Percentiles rank a stretch among this genome's conserved stretches.
phyloP scores from a whole-genome alignment of 441 rosid genomes.

The Omphalea diandra region DNA sequence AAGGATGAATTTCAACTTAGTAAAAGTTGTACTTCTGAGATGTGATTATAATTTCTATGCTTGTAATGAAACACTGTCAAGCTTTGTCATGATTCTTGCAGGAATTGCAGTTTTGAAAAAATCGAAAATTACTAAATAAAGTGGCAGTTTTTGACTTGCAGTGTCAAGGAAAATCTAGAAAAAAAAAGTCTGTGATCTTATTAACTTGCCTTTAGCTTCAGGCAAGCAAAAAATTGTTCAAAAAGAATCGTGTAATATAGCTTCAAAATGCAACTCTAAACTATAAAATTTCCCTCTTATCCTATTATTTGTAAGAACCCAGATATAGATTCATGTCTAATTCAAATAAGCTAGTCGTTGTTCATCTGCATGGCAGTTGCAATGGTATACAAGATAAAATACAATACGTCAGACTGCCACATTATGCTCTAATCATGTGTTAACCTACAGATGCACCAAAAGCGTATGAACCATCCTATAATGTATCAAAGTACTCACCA shows the following conservation, averaged over 20 bases:
- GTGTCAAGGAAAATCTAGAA: background rate
- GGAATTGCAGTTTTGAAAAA: too few species aligned
- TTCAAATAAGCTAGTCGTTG: background rate
- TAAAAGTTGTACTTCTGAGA: too few species aligned
- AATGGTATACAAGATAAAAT: background rate
- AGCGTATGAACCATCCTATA: background rate
- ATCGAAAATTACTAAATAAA: too few species aligned
- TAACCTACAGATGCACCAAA: background rate
- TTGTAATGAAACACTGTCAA: too few species aligned
- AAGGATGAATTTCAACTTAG: too few species aligned
- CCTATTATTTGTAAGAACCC: background rate
- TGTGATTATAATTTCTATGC: too few species aligned
- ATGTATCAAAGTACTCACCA: slow-evolving; percentile 53
- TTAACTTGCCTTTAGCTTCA: background rate
- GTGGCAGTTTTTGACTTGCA: background rate
- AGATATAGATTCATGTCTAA: background rate
- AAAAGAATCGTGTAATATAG: background rate
- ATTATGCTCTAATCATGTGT: background rate
- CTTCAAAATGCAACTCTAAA: background rate
- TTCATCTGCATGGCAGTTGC: background rate
- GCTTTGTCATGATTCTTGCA: too few species aligned
- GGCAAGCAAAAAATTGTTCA: background rate
- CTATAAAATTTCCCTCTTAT: background rate
- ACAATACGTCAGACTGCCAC: background rate
- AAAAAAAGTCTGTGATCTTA: background rate